These are phyloP conservation scores for Dryas alaskensis DNA, from an alignment of 306 rosid genomes.

Conservation along the genomic window DNA sequence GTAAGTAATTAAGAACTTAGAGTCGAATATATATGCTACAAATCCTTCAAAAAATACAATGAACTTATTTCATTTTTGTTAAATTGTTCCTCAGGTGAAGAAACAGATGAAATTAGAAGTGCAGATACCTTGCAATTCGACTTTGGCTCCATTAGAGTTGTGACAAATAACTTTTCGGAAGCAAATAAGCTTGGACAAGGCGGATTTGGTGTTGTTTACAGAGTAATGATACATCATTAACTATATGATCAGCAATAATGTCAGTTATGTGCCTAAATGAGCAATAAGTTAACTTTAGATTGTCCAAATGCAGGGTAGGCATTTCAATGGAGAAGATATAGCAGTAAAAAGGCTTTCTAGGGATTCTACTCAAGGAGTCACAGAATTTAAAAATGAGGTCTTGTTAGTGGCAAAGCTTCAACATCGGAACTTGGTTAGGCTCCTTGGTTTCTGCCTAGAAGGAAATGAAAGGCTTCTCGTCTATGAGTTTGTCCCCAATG, in stretches of 20 bases:
- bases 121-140: constrained; percentile 5
- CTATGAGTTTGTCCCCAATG: constrained; percentile 15
- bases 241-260: neutral
- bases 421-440: constrained; percentile 17
- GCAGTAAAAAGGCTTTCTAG: constrained; percentile 15
- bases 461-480: constrained; percentile 23
- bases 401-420: constrained; percentile 15
- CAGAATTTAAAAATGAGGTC: constrained; percentile 20
- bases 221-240: neutral
- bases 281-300: neutral
- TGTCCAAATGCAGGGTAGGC: constrained; percentile 4
- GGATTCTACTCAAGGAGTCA: constrained; percentile 8
- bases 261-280: neutral
- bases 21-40: neutral
- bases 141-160: constrained; percentile 4
- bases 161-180: constrained; percentile 17
- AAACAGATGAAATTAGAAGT: constrained; percentile 5
- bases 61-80: no score
- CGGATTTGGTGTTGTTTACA: constrained; percentile 19
- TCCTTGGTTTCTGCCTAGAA: constrained; percentile 18
- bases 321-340: constrained; percentile 5
- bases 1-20: neutral
- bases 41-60: neutral
- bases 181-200: constrained; percentile 20
- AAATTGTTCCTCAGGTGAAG: neutral